Conservation (phyloP, 768 basidiomycete species). For the Podaxis carcinomalis region DNA sequence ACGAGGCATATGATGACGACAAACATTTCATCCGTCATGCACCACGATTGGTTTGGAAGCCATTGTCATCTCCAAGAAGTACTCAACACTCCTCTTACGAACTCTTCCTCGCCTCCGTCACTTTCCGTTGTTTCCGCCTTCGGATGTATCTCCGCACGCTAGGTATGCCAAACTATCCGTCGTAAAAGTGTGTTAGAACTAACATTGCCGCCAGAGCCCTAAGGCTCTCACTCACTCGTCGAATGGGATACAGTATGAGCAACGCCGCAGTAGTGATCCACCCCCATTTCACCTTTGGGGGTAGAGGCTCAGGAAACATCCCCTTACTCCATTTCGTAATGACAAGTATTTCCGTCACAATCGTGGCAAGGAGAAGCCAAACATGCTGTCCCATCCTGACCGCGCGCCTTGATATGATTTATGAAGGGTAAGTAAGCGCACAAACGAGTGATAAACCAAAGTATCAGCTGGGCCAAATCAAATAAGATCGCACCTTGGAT, state of each 20-base stretch:
- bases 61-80: not conserved
- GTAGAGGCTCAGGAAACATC: slow-evolving; percentile 62
- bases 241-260: slow-evolving; percentile 63
- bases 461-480: not conserved
- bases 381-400: slow-evolving; percentile 88
- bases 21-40: not conserved
- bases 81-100: slow-evolving; percentile 17
- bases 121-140: slow-evolving; percentile 31
- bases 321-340: slow-evolving; percentile 82
- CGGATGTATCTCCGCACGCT: slow-evolving; percentile 49
- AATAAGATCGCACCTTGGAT: slow-evolving; percentile 55
- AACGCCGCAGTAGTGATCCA: slow-evolving; percentile 59
- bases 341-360: slow-evolving; percentile 74
- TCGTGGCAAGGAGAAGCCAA: slow-evolving; percentile 84
- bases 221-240: slow-evolving; percentile 46
- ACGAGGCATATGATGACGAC: not conserved
- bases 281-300: slow-evolving; percentile 56
- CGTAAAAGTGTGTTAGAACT: slow-evolving; percentile 5
- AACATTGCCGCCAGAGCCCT: slow-evolving; percentile 2
- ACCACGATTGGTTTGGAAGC: not conserved
- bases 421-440: not conserved
- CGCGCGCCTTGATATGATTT: slow-evolving; percentile 49
- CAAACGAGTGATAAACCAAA: not conserved
- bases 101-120: slow-evolving; percentile 29
- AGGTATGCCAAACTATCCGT: slow-evolving; percentile 61